A percentile compares a stretch with the other conserved stretches of the same genome.
Conservation (phyloP, 2,329 filamentous ascomycete species). For the Verticillium nonalfalfae region DNA sequence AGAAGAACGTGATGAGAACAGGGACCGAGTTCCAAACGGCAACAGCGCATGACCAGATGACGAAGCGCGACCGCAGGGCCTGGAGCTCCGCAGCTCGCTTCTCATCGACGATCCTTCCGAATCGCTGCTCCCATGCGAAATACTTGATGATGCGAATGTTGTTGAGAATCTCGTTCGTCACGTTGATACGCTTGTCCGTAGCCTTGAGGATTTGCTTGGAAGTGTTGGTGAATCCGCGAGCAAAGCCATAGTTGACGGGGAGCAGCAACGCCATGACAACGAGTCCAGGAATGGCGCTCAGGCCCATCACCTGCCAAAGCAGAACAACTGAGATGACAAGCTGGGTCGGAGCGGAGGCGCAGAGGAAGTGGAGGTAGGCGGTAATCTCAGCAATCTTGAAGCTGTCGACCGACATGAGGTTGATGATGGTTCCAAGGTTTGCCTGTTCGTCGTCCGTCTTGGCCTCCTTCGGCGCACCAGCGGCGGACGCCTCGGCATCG, state of each 20-base stretch:
- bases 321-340: constrained; percentile 73
- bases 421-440: constrained; percentile 97
- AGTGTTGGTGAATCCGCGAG: constrained; percentile 74
- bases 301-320: constrained; percentile 84
- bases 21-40: constrained; percentile 96
- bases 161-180: constrained; percentile 93
- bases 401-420: constrained; percentile 98
- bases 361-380: constrained; percentile 92
- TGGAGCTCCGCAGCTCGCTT: constrained; percentile 76
- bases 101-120: constrained; percentile 79
- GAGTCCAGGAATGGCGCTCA: constrained; percentile 90
- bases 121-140: constrained; percentile 96
- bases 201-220: constrained; percentile 89
- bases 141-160: constrained; percentile 99
- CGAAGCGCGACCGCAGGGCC: constrained; percentile 73
- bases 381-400: constrained; percentile 97
- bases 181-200: constrained; percentile 92
- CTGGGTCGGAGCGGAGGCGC: constrained; percentile 85
- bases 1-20: constrained; percentile 91
- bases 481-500: constrained; percentile 25
- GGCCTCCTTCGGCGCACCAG: constrained; percentile 26
- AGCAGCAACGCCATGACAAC: constrained; percentile 83
- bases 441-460: constrained; percentile 63
- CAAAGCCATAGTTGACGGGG: constrained; percentile 85
- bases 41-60: constrained; percentile 86